Percentiles rank a stretch among this genome's conserved stretches.
These are phyloP conservation scores for Saturnispora sanitii DNA, from an alignment of 805 yeast species.

Conservation along the genomic window DNA sequence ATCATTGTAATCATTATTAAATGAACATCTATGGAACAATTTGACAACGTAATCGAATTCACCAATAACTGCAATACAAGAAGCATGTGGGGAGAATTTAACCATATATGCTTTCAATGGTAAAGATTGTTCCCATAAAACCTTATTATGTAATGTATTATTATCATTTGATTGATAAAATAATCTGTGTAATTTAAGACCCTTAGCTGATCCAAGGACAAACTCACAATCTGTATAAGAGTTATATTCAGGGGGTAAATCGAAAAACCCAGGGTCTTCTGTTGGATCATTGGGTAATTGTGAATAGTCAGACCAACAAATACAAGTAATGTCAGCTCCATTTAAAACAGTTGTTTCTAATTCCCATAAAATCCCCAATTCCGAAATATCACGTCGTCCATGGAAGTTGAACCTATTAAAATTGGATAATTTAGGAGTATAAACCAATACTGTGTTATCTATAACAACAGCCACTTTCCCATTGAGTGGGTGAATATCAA, in stretches of 20 bases:
- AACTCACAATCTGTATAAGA: constrained; percentile 40
- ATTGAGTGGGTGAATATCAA: constrained; percentile 49
- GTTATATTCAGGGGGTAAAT: constrained; percentile 27
- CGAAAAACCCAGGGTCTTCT: constrained; percentile 20
- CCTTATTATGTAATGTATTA: constrained; percentile 15
- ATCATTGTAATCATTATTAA: constrained; percentile 49
- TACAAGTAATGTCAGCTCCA: constrained; percentile 19
- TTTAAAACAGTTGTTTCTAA: constrained; percentile 20
- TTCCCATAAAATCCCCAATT: constrained; percentile 26
- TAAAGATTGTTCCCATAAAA: constrained; percentile 42
- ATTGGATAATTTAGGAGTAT: constrained; percentile 47
- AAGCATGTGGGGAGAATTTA: constrained; percentile 57
- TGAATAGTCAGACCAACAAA: constrained; percentile 30
- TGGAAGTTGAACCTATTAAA: constrained; percentile 27
- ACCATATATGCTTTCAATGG: constrained; percentile 52
- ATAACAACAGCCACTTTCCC: constrained; percentile 56
- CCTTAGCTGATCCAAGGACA: constrained; percentile 44
- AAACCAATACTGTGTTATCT: constrained; percentile 35
- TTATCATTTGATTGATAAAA: constrained; percentile 22
- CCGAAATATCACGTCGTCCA: constrained; percentile 24
- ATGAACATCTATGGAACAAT: constrained; percentile 68
- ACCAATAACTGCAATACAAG: constrained; percentile 55
- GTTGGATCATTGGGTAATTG: constrained; percentile 21
- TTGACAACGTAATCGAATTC: constrained; percentile 58
- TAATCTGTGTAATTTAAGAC: constrained; percentile 45